phyloP scores from a whole-genome alignment of 1,139 yeast species.

The Dujonia santamariae region DNA sequence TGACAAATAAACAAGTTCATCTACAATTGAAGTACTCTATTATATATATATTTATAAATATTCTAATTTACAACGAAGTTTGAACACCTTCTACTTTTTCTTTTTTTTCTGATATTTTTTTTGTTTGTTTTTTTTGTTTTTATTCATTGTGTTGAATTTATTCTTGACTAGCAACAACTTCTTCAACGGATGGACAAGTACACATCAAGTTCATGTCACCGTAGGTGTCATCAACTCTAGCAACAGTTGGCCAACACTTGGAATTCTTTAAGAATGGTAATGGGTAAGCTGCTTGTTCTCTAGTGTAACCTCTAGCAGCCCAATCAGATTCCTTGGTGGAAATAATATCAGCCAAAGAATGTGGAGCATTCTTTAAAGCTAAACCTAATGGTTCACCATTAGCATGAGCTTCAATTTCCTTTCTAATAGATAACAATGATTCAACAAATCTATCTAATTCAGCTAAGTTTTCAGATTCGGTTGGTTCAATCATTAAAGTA shows the following conservation, averaged over 20 bases:
- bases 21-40: no score
- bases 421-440: slow-evolving; percentile 77
- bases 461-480: slow-evolving; percentile 85
- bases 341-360: slow-evolving; percentile 76
- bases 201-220: slow-evolving; percentile 93
- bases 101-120: slow-evolving; percentile 2
- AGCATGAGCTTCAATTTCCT: slow-evolving; percentile 77
- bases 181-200: slow-evolving; percentile 86
- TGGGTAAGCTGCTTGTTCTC: slow-evolving; percentile 94
- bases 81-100: not conserved
- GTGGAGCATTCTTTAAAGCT: slow-evolving; percentile 89
- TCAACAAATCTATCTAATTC: slow-evolving; percentile 91
- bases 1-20: no score
- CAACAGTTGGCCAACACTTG: slow-evolving; percentile 94
- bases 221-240: slow-evolving; percentile 88
- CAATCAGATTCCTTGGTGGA: slow-evolving; percentile 61
- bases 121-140: slow-evolving; percentile 3
- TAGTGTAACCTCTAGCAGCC: slow-evolving; percentile 77
- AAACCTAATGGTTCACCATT: slow-evolving; percentile 64
- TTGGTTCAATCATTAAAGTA: slow-evolving; percentile 96
- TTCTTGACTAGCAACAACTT: slow-evolving; percentile 38
- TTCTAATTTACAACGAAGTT: not conserved
- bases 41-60: not conserved
- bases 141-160: not conserved
- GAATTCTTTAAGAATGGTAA: slow-evolving; percentile 64